Conservation (phyloP, 129 eudicot species). For the Pulicaria dysenterica region DNA sequence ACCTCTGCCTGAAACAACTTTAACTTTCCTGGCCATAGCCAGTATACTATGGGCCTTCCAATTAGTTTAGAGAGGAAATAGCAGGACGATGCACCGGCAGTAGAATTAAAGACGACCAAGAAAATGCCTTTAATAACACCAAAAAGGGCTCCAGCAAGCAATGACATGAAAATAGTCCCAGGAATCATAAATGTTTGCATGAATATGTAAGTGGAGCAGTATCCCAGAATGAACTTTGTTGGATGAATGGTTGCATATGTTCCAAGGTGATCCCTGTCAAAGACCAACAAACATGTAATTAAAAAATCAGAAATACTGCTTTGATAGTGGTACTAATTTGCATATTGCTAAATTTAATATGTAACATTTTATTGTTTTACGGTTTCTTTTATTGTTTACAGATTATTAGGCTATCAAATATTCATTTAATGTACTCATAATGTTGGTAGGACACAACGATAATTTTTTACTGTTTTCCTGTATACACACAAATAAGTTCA, state of each 20-base stretch:
- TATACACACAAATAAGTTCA: neutral
- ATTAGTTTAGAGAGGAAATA: slow-evolving; percentile 80
- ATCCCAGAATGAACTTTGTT: slow-evolving; percentile 76
- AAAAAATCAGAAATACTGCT: too few species aligned
- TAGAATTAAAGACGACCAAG: slow-evolving; percentile 86
- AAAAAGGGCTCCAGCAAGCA: slow-evolving; percentile 94
- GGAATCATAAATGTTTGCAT: slow-evolving; percentile 99
- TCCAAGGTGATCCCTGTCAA: slow-evolving; percentile 77
- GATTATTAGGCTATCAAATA: neutral
- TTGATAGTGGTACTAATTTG: slow-evolving; percentile 6
- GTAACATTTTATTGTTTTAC: neutral
- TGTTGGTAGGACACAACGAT: neutral
- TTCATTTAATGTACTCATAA: neutral
- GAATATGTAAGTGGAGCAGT: slow-evolving; percentile 92
- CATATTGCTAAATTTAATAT: neutral
- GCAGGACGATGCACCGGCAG: slow-evolving; percentile 98
- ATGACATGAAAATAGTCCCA: slow-evolving; percentile 92
- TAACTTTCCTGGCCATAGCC: slow-evolving; percentile 93
- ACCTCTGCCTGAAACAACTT: slow-evolving; percentile 86
- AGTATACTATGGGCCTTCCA: slow-evolving; percentile 79
- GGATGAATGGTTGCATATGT: slow-evolving; percentile 69
- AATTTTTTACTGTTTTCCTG: neutral
- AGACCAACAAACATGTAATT: neutral
- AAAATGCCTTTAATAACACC: slow-evolving; percentile 81
- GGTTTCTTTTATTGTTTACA: neutral